These are phyloP conservation scores for Ploettnerulaceae sp. DNA, from an alignment of 2,329 filamentous ascomycete genomes.

Conservation along the genomic window DNA sequence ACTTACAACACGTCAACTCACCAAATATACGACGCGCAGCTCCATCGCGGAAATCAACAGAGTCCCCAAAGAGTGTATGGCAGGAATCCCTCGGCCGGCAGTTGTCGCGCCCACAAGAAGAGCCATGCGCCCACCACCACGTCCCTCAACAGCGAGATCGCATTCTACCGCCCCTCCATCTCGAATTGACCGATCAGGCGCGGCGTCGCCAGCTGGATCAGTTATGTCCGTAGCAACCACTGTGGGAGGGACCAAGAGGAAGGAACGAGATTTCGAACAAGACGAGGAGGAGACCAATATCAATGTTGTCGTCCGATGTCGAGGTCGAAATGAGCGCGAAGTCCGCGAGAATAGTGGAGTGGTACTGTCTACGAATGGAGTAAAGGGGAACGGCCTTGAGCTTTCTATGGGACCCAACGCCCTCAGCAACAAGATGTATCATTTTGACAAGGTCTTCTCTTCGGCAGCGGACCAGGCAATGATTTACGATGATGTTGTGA, in stretches of 20 bases:
- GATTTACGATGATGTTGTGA: constrained; percentile 92
- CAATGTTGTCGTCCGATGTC: constrained; percentile 91
- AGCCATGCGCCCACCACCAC: constrained; percentile 48
- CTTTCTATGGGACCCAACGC: constrained; percentile 90
- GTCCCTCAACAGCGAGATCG: constrained; percentile 47
- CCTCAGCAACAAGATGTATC: constrained; percentile 91
- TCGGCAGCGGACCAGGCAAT: constrained; percentile 89
- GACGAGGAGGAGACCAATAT: constrained; percentile 89
- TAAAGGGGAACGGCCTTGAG: constrained; percentile 78
- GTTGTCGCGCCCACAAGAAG: constrained; percentile 44
- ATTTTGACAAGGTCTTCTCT: constrained; percentile 96
- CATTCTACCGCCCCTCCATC: constrained; percentile 36
- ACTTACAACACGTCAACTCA: constrained; percentile 7
- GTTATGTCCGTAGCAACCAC: constrained; percentile 51
- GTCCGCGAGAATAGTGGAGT: constrained; percentile 92
- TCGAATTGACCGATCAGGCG: constrained; percentile 28
- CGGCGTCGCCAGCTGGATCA: constrained; percentile 64
- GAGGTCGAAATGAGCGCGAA: constrained; percentile 88
- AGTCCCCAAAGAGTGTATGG: constrained; percentile 40
- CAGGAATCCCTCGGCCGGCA: constrained; percentile 48
- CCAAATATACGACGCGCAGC: neutral
- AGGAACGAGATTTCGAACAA: constrained; percentile 77
- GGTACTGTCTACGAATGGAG: constrained; percentile 81
- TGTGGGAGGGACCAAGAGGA: constrained; percentile 67
- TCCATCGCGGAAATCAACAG: neutral